Conservation (phyloP, 106 monocot species). For the Dendrobium officinale region DNA sequence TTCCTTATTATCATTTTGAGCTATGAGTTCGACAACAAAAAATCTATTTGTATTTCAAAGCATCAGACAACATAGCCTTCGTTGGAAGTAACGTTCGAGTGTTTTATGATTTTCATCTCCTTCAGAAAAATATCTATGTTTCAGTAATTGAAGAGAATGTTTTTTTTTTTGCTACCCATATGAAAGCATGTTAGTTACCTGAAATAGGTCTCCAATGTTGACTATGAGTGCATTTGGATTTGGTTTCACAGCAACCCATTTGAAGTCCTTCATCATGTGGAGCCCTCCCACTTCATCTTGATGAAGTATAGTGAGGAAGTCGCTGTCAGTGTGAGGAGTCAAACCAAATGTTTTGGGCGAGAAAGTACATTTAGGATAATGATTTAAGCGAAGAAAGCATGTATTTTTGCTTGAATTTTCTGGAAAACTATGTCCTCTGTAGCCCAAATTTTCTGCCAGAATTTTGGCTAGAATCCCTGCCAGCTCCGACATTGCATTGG, state of each 20-base stretch:
- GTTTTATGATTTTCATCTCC: too few relatives aligned
- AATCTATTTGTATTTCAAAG: too few relatives aligned
- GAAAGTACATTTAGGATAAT: slow-evolving; percentile 72
- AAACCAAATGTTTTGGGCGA: slow-evolving; percentile 49
- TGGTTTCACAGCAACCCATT: slow-evolving; percentile 72
- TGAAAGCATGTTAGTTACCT: too few relatives aligned
- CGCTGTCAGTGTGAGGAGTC: slow-evolving; percentile 85
- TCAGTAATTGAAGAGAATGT: too few relatives aligned
- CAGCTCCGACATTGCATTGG: slow-evolving; percentile 41
- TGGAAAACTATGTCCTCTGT: slow-evolving; percentile 13
- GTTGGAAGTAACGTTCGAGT: too few relatives aligned
- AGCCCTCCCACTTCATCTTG: slow-evolving; percentile 80
- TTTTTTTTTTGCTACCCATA: neutral
- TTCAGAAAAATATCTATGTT: too few relatives aligned
- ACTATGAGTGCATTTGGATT: slow-evolving; percentile 25
- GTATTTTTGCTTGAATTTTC: slow-evolving; percentile 51
- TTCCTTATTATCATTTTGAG: too few relatives aligned
- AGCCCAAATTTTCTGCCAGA: slow-evolving; percentile 53
- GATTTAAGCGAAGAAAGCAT: slow-evolving; percentile 77
- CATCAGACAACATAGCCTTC: too few relatives aligned
- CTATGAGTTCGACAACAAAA: too few relatives aligned
- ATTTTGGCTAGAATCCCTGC: slow-evolving; percentile 29
- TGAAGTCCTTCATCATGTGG: slow-evolving; percentile 69
- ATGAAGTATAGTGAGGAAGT: slow-evolving; percentile 80
- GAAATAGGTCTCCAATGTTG: neutral